A percentile compares a stretch with the other conserved stretches of the same genome.
These are phyloP conservation scores for Lactuca sativa DNA, from an alignment of 129 eudicot species.

Conservation along the genomic window DNA sequence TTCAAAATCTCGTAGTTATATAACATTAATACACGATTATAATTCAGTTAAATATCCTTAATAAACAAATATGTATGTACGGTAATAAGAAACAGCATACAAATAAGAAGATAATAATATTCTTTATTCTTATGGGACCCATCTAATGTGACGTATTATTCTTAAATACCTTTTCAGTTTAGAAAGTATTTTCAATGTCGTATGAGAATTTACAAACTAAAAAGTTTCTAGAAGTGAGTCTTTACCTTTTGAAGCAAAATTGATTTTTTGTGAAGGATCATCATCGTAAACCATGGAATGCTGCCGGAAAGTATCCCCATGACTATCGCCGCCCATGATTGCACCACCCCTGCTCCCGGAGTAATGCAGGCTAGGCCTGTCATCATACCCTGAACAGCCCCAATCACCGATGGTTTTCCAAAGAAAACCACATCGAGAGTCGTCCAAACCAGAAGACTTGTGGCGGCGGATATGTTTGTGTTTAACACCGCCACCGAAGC, in stretches of 20 bases:
- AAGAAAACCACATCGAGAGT: constrained; percentile 66
- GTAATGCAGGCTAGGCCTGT: constrained; percentile 83
- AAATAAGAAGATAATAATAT: too few relatives aligned
- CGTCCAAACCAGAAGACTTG: constrained; percentile 77
- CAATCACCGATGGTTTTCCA: constrained; percentile 78
- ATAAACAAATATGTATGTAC: too few relatives aligned
- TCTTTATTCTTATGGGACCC: too few relatives aligned
- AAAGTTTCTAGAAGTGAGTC: not conserved
- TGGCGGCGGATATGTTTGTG: constrained; percentile 70
- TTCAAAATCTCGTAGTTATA: too few relatives aligned
- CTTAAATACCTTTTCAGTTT: too few relatives aligned
- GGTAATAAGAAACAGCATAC: too few relatives aligned
- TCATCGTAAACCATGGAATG: constrained; percentile 81
- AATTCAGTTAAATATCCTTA: too few relatives aligned
- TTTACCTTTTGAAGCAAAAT: constrained; percentile 60
- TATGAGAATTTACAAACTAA: too few relatives aligned
- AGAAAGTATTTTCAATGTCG: too few relatives aligned
- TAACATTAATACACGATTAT: too few relatives aligned
- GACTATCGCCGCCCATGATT: constrained; percentile 79
- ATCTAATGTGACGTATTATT: too few relatives aligned
- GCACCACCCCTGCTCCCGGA: constrained; percentile 87
- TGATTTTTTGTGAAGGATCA: constrained; percentile 88
- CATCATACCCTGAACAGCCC: constrained; percentile 84
- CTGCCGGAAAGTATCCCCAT: constrained; percentile 70
- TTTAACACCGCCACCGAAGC: constrained; percentile 64